phyloP scores from a whole-genome alignment of 768 basidiomycete species.

The Myochromella boudieri region DNA sequence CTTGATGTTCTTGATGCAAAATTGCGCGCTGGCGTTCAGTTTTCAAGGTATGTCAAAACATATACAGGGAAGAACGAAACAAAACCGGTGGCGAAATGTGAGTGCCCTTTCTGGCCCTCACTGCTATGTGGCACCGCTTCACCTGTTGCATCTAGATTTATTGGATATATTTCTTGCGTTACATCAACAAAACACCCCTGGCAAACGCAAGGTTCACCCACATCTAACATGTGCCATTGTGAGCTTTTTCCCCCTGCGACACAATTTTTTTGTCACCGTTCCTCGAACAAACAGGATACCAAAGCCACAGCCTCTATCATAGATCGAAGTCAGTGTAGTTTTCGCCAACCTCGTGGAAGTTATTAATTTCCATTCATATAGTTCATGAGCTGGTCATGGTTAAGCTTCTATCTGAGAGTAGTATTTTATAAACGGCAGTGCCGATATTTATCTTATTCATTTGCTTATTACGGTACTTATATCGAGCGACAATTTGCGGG shows the following conservation, averaged over 20 bases:
- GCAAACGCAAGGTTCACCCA: conserved; percentile 46
- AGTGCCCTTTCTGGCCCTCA: conserved; percentile 20
- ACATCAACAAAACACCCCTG: conserved; percentile 49
- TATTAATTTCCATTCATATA: conserved; percentile 12
- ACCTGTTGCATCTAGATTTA: conserved; percentile 53
- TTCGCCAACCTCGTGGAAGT: not conserved
- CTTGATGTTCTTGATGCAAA: conserved; percentile 58
- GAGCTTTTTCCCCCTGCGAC: conserved; percentile 21
- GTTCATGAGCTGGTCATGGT: conserved; percentile 37
- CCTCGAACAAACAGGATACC: conserved; percentile 37
- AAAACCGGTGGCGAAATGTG: conserved; percentile 54
- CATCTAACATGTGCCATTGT: conserved; percentile 62
- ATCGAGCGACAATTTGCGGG: too few relatives aligned
- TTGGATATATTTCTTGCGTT: conserved; percentile 49
- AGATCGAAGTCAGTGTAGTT: conserved; percentile 38
- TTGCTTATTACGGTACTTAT: too few relatives aligned
- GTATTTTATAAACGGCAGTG: conserved; percentile 27
- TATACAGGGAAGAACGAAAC: conserved; percentile 54
- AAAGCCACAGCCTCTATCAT: conserved; percentile 48
- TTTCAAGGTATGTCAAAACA: conserved; percentile 54
- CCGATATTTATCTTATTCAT: not conserved
- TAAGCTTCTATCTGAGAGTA: conserved; percentile 30
- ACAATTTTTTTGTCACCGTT: conserved; percentile 9
- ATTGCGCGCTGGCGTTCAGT: conserved; percentile 48
- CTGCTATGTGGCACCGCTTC: too few relatives aligned